Percentiles rank a stretch among this genome's conserved stretches.
phyloP scores from a whole-genome alignment of 352 stramenopile species.

The Phytophthora citrophthora region DNA sequence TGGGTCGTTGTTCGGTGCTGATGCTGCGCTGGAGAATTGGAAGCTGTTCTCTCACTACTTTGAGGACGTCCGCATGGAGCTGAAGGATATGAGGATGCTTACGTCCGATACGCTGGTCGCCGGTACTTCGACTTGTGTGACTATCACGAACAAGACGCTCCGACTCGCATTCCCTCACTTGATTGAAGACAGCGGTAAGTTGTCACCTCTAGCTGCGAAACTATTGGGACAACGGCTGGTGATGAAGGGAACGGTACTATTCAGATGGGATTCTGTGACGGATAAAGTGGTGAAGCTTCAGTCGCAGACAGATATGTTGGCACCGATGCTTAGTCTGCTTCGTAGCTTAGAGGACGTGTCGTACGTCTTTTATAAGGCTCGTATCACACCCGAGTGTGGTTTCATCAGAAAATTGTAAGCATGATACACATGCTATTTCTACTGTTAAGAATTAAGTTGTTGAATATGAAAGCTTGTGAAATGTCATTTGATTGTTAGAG shows the following conservation, averaged over 20 bases:
- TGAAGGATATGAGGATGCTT: neutral
- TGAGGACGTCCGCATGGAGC: neutral
- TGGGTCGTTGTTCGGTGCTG: neutral
- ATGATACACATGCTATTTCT: too few relatives aligned
- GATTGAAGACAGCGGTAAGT: neutral
- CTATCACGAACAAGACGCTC: neutral
- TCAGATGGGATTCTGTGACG: constrained; percentile 1
- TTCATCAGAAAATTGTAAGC: neutral
- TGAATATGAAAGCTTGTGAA: too few relatives aligned
- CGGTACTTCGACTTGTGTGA: neutral
- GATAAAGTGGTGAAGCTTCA: neutral
- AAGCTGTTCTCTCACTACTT: constrained; percentile 2
- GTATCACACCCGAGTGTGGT: neutral
- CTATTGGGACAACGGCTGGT: neutral
- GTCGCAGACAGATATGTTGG: neutral
- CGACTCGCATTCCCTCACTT: neutral
- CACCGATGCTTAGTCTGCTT: constrained; percentile 5
- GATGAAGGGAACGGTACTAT: neutral
- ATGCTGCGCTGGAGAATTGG: constrained; percentile 7
- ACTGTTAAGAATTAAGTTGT: too few relatives aligned
- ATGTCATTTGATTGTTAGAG: too few relatives aligned
- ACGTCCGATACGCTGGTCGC: neutral
- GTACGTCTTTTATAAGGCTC: neutral
- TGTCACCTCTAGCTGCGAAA: neutral
- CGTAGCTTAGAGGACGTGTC: constrained; percentile 1